Evolutionary conservation across 2,329 filamentous ascomycete genomes (phyloP).

Genomic region (Aspergillus ochraceoroseus): DNA sequence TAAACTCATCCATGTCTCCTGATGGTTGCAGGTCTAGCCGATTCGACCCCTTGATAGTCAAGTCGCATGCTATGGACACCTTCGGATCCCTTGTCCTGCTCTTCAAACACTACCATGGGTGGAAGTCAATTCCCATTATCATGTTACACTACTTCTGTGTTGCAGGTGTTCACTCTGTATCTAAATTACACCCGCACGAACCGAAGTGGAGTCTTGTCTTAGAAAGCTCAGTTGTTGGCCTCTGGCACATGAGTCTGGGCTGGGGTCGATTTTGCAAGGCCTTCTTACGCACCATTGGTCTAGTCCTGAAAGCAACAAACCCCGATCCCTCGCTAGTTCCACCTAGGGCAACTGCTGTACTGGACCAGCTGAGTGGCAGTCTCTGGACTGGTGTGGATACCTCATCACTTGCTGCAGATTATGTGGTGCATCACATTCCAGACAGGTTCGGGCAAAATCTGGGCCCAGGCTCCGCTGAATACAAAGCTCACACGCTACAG

Average conservation of each 20-base stretch:
- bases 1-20: constrained; percentile 5
- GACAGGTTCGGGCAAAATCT: neutral
- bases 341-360: constrained; percentile 17
- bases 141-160: constrained; percentile 27
- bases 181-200: constrained; percentile 13
- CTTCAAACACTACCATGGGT: constrained; percentile 21
- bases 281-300: constrained; percentile 23
- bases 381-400: constrained; percentile 22
- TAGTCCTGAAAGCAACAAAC: constrained; percentile 17
- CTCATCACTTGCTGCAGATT: constrained; percentile 21
- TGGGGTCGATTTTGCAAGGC: constrained; percentile 25
- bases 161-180: constrained; percentile 20
- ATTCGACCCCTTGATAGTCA: constrained; percentile 13
- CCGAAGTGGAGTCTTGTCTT: constrained; percentile 23
- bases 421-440: constrained; percentile 20
- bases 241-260: constrained; percentile 26
- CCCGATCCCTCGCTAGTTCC: constrained; percentile 16
- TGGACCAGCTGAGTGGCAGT: constrained; percentile 15
- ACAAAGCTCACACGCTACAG: constrained; percentile 11
- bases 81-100: constrained; percentile 22
- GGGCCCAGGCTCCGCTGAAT: neutral
- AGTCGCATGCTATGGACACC: constrained; percentile 16
- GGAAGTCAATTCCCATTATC: constrained; percentile 24
- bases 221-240: constrained; percentile 23
- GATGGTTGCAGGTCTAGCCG: neutral